Conservation (phyloP, 768 basidiomycete species). For the Naematelia aurantialba region DNA sequence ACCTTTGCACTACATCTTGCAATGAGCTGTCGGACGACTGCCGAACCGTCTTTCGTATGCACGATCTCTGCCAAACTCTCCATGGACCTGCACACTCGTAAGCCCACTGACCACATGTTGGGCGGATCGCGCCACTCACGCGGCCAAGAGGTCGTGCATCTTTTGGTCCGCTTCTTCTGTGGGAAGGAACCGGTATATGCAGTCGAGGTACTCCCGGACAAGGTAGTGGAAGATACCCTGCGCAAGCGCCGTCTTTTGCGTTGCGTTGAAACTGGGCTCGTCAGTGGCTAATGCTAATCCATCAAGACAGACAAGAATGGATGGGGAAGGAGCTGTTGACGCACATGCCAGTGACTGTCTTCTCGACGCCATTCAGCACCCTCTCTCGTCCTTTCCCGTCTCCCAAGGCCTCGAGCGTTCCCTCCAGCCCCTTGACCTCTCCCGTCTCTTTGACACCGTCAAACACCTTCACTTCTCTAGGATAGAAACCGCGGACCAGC, state of each 20-base stretch:
- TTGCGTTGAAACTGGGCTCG: conserved; percentile 71
- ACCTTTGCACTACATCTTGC: conserved; percentile 80
- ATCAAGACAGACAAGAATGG: background rate
- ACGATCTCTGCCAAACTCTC: conserved; percentile 88
- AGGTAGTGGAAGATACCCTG: conserved; percentile 85
- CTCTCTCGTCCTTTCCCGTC: conserved; percentile 65
- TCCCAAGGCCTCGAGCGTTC: conserved; percentile 59
- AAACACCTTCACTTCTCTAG: conserved; percentile 78
- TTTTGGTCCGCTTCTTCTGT: conserved; percentile 67
- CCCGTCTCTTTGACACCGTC: conserved; percentile 33
- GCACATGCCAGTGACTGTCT: conserved; percentile 71
- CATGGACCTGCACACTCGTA: conserved; percentile 62
- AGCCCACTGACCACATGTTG: too few species aligned
- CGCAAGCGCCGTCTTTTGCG: conserved; percentile 81
- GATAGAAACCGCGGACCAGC: conserved; percentile 82
- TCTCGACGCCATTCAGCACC: conserved; percentile 66
- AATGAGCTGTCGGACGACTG: conserved; percentile 78
- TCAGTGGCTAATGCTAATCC: background rate
- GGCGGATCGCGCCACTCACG: too few species aligned
- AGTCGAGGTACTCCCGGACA: conserved; percentile 76
- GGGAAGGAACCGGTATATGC: conserved; percentile 55
- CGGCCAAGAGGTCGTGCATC: conserved; percentile 75
- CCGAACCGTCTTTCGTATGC: conserved; percentile 87
- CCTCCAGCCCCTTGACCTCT: conserved; percentile 54
- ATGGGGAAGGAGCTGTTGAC: too few species aligned